Evolutionary conservation across 2,329 filamentous ascomycete species (phyloP), one percentile per base, ranked within the genome.

Genomic region (Chrysoporthe austroafricana): DNA sequence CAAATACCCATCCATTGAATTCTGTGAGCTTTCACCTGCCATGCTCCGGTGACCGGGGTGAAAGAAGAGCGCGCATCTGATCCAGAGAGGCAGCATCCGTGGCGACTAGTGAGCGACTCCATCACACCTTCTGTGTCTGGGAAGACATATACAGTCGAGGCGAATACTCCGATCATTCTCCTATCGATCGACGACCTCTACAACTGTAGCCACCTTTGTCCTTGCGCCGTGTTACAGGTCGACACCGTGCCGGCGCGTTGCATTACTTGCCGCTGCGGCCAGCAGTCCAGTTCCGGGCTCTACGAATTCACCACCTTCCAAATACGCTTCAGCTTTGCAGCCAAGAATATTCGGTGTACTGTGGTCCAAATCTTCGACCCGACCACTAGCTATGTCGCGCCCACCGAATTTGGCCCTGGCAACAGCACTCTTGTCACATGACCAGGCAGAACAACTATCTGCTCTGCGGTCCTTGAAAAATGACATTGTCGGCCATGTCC

Each of bases 401-500:
- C 77, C 83, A 68, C 82, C 83, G 72, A 81, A 77, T 66, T 82
- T 84, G 62, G 81, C 86, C 64, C 83, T 89, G 72, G 79, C 89
- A 63, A 78, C 83, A 66, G 81, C 86, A 64, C 84, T 89, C 72
- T 79, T 89, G 62, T 78, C 83, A 66, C 85, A 88, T 42, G 68
- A 80, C 46, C 76, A 80, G 59, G 71, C 79, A 32, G 86, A 89
- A 70, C 86, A 86, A 73, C 81, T 86, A 52, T 81, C 83, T 36
- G 86, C 89, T 62, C 84, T 97, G 57, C 88, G 90, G 71, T 83
- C 84, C 54, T 82, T 99, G 42, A 98, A 97, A 82, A 96, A 97
- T 78, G 91, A 96, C 71, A 86, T 97, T 60, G 89, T 97, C 69
- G 96, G 96, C 34, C 93, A 98, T 78, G 86, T 91, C 44, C 90